phyloP scores from a whole-genome alignment of 768 basidiomycete species.

The Pleurotus salmoneostramineus region DNA sequence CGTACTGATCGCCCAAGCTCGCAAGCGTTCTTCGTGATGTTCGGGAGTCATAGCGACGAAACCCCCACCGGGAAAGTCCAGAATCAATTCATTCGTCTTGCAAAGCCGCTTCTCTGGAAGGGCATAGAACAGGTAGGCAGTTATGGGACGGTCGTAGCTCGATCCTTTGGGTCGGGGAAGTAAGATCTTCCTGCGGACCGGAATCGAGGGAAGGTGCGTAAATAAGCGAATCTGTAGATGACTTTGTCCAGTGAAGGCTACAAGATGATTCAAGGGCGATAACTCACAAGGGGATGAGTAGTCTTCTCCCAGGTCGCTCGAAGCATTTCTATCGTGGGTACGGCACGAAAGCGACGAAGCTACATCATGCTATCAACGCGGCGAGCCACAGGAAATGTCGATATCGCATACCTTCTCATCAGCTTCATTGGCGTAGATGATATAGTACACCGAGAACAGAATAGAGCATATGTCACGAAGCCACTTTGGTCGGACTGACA shows the following conservation, averaged over 20 bases:
- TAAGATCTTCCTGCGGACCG: conserved; percentile 70
- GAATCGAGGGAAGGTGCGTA: conserved; percentile 56
- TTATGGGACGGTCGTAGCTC: conserved; percentile 77
- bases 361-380: conserved; percentile 23
- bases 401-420: conserved; percentile 81
- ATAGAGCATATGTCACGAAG: conserved; percentile 83
- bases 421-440: conserved; percentile 79
- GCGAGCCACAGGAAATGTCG: not conserved
- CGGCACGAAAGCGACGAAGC: conserved; percentile 88
- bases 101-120: conserved; percentile 61
- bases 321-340: conserved; percentile 95
- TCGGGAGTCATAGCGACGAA: conserved; percentile 96
- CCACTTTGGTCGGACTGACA: conserved; percentile 91
- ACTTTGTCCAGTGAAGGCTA: conserved; percentile 2
- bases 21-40: conserved; percentile 92
- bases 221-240: conserved; percentile 60
- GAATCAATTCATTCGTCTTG: conserved; percentile 71
- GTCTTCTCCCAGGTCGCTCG: conserved; percentile 97
- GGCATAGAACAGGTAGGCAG: conserved; percentile 79
- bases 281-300: conserved; percentile 80
- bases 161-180: conserved; percentile 79
- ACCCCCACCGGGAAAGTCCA: conserved; percentile 95
- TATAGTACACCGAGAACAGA: conserved; percentile 86
- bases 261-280: conserved; percentile 5
- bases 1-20: conserved; percentile 79